Conservation (phyloP, 768 basidiomycete genomes). For the Lentinula sp. region DNA sequence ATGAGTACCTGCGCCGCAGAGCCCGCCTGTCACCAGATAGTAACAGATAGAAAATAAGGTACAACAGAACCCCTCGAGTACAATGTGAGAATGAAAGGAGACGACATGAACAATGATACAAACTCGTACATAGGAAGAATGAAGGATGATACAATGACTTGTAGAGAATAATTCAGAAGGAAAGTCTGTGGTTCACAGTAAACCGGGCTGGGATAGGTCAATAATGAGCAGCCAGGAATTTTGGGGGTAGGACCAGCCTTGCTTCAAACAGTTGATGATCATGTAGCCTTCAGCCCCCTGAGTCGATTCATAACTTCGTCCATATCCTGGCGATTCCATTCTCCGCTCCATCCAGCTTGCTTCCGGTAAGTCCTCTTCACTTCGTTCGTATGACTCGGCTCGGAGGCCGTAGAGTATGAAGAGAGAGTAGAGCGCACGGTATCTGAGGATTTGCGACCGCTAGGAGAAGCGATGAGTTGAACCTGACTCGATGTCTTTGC, state of each 20-base stretch:
- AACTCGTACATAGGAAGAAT: not conserved
- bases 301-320: constrained; percentile 10
- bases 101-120: not conserved
- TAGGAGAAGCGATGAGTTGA: not conserved
- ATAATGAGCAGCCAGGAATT: not conserved
- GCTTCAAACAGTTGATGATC: not conserved
- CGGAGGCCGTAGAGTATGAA: not conserved
- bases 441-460: constrained; percentile 3
- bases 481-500: not conserved
- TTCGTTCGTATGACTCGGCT: not conserved
- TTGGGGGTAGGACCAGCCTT: not conserved
- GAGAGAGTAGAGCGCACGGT: not conserved
- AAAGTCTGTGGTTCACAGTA: not conserved
- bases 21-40: not conserved
- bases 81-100: not conserved
- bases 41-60: not conserved
- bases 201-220: not conserved
- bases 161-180: not conserved
- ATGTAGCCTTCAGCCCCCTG: constrained; percentile 19
- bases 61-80: not conserved
- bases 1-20: not conserved
- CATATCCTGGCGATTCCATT: constrained; percentile 10
- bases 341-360: constrained; percentile 1
- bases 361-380: not conserved
- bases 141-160: not conserved